These are phyloP conservation scores for Chloropicon primus DNA, from an alignment of 139 green algal genomes.

Conservation along the genomic window DNA sequence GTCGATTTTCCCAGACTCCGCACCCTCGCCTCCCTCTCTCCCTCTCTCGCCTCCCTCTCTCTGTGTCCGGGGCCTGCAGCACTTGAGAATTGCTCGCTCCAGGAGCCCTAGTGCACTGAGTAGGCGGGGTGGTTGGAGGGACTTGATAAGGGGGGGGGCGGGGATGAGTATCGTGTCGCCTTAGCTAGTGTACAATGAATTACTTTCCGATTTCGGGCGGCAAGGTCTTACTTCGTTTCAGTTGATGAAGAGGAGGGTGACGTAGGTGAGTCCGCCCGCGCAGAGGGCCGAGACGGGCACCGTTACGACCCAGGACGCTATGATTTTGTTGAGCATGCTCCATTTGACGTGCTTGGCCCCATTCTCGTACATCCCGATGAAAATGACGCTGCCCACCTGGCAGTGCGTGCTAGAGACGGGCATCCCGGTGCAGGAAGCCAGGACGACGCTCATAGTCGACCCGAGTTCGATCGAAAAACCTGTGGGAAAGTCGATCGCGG, in stretches of 20 bases:
- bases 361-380: slow-evolving; percentile 12
- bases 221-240: no score
- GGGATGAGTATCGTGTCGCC: no score
- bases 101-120: no score
- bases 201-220: no score
- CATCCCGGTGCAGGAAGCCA: slow-evolving; percentile 27
- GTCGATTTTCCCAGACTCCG: no score
- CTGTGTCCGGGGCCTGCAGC: no score
- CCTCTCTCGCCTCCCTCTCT: no score
- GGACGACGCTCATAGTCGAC: slow-evolving; percentile 30
- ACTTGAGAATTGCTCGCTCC: no score
- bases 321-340: slow-evolving; percentile 12
- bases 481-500: slow-evolving; percentile 42
- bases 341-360: slow-evolving; percentile 5
- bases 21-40: no score
- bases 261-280: neutral
- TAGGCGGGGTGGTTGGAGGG: no score
- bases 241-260: neutral
- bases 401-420: slow-evolving; percentile 31
- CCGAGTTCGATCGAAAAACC: slow-evolving; percentile 51
- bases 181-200: no score
- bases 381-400: slow-evolving; percentile 28
- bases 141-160: no score
- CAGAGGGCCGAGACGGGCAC: slow-evolving; percentile 4
- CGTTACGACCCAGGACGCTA: slow-evolving; percentile 11